Evolutionary conservation across 2,329 filamentous ascomycete genomes (phyloP).

Genomic region (Pseudocercospora macadamiae): DNA sequence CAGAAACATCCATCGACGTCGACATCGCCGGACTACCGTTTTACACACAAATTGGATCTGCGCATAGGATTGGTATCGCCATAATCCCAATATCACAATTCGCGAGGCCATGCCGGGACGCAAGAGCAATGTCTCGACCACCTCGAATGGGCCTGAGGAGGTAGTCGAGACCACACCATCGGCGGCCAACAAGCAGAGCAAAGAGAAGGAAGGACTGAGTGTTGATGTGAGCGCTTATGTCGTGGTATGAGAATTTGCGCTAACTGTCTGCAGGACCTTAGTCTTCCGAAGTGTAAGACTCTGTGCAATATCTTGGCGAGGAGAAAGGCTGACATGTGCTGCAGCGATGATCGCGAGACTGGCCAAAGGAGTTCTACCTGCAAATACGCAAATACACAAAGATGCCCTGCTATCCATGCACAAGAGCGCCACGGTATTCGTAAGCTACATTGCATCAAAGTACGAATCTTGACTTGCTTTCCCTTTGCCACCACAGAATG

Average conservation of each 20-base stretch:
- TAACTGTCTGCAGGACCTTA: constrained; percentile 20
- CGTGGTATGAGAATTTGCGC: neutral
- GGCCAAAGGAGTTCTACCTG: constrained; percentile 19
- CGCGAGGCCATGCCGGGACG: constrained; percentile 46
- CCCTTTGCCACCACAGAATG: neutral
- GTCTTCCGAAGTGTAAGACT: constrained; percentile 61
- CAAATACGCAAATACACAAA: constrained; percentile 81
- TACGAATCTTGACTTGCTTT: constrained; percentile 49
- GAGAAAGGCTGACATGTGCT: neutral
- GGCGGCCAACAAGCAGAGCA: constrained; percentile 24
- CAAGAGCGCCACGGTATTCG: constrained; percentile 81
- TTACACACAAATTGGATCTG: too few species aligned
- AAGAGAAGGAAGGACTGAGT: constrained; percentile 45
- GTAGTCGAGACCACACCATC: constrained; percentile 35
- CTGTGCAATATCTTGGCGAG: neutral
- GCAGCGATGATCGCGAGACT: constrained; percentile 12
- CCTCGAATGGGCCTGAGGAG: constrained; percentile 43
- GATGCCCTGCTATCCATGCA: constrained; percentile 78
- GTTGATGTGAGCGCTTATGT: constrained; percentile 44
- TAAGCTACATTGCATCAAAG: constrained; percentile 77
- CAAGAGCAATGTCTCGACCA: constrained; percentile 50
- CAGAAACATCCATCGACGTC: neutral
- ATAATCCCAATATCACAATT: neutral
- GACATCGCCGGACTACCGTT: neutral
- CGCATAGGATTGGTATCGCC: too few species aligned